phyloP scores from a whole-genome alignment of 768 basidiomycete species.

The Guyanaporus albipodus region DNA sequence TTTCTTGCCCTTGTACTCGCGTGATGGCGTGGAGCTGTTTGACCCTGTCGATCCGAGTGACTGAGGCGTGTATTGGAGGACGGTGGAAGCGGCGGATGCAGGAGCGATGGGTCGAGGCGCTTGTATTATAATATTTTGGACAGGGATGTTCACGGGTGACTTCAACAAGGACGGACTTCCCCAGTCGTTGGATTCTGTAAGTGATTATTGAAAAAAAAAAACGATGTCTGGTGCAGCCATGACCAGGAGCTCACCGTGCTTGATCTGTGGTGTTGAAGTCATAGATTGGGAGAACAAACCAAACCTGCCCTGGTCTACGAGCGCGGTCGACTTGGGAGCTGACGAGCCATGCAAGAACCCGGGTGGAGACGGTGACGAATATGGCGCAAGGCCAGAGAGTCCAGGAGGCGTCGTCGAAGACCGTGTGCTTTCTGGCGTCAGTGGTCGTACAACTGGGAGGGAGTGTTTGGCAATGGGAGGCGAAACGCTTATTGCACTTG shows the following conservation, averaged over 20 bases:
- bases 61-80: conserved; percentile 27
- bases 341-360: conserved; percentile 33
- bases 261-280: conserved; percentile 25
- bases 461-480: conserved; percentile 12
- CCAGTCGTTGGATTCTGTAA: conserved; percentile 26
- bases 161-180: conserved; percentile 13
- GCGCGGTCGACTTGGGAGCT: conserved; percentile 17
- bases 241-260: conserved; percentile 23
- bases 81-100: conserved; percentile 33
- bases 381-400: conserved; percentile 29
- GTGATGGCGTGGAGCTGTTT: conserved; percentile 26
- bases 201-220: conserved; percentile 1
- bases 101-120: conserved; percentile 27
- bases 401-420: conserved; percentile 33
- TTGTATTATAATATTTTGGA: conserved; percentile 25
- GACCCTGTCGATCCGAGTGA: conserved; percentile 16
- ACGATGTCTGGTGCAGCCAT: neutral
- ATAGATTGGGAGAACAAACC: conserved; percentile 15
- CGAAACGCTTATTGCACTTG: conserved; percentile 10
- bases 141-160: conserved; percentile 14
- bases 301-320: conserved; percentile 19
- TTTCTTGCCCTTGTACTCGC: conserved; percentile 35
- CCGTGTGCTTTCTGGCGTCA: conserved; percentile 32
- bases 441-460: conserved; percentile 15
- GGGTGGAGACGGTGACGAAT: conserved; percentile 34